phyloP scores from a whole-genome alignment of 768 basidiomycete species.

The Piloderma croceum region DNA sequence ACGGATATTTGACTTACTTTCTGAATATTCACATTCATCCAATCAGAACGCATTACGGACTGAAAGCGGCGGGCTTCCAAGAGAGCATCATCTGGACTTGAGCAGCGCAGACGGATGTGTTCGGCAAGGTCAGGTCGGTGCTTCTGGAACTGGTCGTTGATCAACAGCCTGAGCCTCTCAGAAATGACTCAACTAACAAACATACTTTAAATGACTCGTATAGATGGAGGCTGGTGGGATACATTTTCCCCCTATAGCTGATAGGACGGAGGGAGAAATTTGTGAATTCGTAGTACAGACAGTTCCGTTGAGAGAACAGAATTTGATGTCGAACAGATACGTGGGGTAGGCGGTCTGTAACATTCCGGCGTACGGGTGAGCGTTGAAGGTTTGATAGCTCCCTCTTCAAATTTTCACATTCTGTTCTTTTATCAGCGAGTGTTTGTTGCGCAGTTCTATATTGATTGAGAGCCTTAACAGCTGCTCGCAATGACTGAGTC shows the following conservation, averaged over 20 bases:
- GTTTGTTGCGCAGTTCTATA: conserved; percentile 34
- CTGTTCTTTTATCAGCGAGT: conserved; percentile 25
- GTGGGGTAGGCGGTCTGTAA: too few species aligned
- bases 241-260: conserved; percentile 53
- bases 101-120: conserved; percentile 59
- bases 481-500: not conserved
- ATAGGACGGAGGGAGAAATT: conserved; percentile 69
- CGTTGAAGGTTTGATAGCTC: conserved; percentile 26
- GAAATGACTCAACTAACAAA: not conserved
- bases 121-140: conserved; percentile 60
- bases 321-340: conserved; percentile 35
- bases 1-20: conserved; percentile 41
- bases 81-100: conserved; percentile 57
- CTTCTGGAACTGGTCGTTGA: conserved; percentile 59
- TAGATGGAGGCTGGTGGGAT: conserved; percentile 73
- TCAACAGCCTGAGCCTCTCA: conserved; percentile 2
- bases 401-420: conserved; percentile 27
- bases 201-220: conserved; percentile 69
- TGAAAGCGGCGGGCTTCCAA: conserved; percentile 64
- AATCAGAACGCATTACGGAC: conserved; percentile 56
- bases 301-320: conserved; percentile 58
- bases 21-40: conserved; percentile 63
- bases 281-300: conserved; percentile 66
- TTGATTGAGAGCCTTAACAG: conserved; percentile 32
- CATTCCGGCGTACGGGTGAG: too few species aligned